Evolutionary conservation across 495 filamentous ascomycete genomes (phyloP).

Genomic region (Aspergillus saccharolyticus): DNA sequence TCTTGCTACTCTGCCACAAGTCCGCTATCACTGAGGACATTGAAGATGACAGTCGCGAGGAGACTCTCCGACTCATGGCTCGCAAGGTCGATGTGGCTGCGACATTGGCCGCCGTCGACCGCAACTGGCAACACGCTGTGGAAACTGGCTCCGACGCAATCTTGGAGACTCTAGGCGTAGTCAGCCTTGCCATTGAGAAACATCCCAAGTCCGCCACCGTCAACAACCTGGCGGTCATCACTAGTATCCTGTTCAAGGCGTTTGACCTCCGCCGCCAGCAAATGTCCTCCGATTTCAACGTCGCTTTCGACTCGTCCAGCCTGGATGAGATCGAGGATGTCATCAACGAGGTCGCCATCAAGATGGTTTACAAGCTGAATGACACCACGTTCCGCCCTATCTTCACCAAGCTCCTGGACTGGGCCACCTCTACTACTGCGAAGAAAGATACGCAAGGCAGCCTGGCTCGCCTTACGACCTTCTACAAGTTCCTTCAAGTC

Average conservation of each 20-base stretch:
- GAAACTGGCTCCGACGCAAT: constrained; percentile 55
- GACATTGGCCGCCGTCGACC: constrained; percentile 61
- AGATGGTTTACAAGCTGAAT: constrained; percentile 94
- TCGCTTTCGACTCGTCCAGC: constrained; percentile 42
- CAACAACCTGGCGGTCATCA: constrained; percentile 62
- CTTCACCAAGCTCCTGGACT: constrained; percentile 76
- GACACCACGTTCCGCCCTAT: constrained; percentile 94
- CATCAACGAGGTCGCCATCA: constrained; percentile 63
- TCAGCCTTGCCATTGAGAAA: constrained; percentile 65
- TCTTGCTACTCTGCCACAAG: constrained; percentile 62
- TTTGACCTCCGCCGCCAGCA: constrained; percentile 68
- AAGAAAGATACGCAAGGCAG: constrained; percentile 55
- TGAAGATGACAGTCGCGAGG: constrained; percentile 56
- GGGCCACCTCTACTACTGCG: constrained; percentile 54
- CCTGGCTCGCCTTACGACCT: constrained; percentile 55
- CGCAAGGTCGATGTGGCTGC: constrained; percentile 65
- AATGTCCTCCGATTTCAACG: constrained; percentile 27
- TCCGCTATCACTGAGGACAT: constrained; percentile 57
- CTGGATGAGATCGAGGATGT: constrained; percentile 60
- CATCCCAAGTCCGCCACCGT: constrained; percentile 68
- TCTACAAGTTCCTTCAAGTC: constrained; percentile 72
- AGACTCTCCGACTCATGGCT: constrained; percentile 66
- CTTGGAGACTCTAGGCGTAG: constrained; percentile 58
- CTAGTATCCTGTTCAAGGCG: constrained; percentile 61
- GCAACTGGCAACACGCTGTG: constrained; percentile 63